Conservation (phyloP, 805 yeast species). For the Tetrapisispora pingtungensis region DNA sequence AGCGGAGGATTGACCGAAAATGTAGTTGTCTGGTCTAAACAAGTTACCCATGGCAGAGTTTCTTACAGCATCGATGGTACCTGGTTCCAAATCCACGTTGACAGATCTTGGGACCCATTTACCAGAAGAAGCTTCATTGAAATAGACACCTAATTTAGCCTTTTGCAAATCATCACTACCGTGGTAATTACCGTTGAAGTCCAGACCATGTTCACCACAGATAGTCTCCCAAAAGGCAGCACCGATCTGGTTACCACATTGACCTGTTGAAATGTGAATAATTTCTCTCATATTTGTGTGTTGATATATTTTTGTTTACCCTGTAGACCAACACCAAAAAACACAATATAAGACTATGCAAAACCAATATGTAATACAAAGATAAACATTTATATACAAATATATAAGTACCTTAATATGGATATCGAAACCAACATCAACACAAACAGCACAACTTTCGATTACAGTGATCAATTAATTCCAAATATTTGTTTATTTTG, state of each 20-base stretch:
- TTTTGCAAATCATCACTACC: constrained; percentile 46
- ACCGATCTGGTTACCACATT: constrained; percentile 98
- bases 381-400: too few relatives aligned
- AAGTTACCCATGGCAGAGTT: constrained; percentile 72
- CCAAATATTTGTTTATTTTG: too few relatives aligned
- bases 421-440: too few relatives aligned
- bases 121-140: constrained; percentile 76
- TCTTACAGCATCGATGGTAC: constrained; percentile 79
- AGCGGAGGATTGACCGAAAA: constrained; percentile 85
- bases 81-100: constrained; percentile 88
- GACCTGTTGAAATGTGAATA: constrained; percentile 93
- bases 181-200: constrained; percentile 61
- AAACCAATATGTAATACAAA: too few relatives aligned
- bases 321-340: too few relatives aligned
- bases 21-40: constrained; percentile 86
- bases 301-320: too few relatives aligned
- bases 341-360: too few relatives aligned
- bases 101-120: constrained; percentile 93
- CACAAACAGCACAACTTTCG: too few relatives aligned
- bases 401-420: too few relatives aligned
- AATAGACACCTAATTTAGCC: constrained; percentile 67
- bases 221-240: constrained; percentile 92
- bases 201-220: constrained; percentile 81
- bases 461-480: too few relatives aligned
- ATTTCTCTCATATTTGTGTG: constrained; percentile 40